Percentiles rank a stretch among this genome's conserved stretches.
These are phyloP conservation scores for Parsonsia alboflavescens DNA, from an alignment of 257 asterid genomes.

Conservation along the genomic window DNA sequence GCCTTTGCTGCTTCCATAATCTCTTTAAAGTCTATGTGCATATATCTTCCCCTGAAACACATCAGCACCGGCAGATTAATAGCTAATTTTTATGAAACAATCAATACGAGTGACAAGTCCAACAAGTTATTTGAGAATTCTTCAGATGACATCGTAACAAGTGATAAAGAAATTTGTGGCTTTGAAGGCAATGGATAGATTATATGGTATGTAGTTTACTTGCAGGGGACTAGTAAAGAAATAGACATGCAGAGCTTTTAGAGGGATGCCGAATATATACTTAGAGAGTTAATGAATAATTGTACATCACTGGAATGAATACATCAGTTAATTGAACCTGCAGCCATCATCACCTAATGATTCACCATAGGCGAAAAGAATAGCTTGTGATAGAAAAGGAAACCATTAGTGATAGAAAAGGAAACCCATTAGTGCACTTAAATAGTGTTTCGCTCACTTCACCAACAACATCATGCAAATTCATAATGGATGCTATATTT, in stretches of 20 bases:
- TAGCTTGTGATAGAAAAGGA: background rate
- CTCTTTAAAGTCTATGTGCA: conserved; percentile 62
- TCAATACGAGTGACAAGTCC: background rate
- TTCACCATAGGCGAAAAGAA: background rate
- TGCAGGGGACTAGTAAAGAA: background rate
- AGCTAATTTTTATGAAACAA: conserved; percentile 1
- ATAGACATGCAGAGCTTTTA: background rate
- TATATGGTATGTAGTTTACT: too few relatives aligned
- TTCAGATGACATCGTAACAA: background rate
- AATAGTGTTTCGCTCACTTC: background rate
- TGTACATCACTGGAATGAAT: background rate
- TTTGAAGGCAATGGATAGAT: background rate
- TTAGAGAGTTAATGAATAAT: background rate
- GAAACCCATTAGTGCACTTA: background rate
- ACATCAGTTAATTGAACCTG: background rate
- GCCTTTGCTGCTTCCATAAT: conserved; percentile 80
- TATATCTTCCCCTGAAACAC: conserved; percentile 79
- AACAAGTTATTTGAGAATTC: background rate
- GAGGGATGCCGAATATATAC: background rate
- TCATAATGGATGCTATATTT: background rate
- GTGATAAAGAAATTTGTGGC: background rate
- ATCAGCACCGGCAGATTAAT: conserved; percentile 3
- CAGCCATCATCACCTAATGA: background rate
- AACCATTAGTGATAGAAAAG: background rate
- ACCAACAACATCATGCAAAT: background rate